These are phyloP conservation scores for Sesbania bispinosa DNA, from an alignment of 306 rosid species.

Conservation along the genomic window DNA sequence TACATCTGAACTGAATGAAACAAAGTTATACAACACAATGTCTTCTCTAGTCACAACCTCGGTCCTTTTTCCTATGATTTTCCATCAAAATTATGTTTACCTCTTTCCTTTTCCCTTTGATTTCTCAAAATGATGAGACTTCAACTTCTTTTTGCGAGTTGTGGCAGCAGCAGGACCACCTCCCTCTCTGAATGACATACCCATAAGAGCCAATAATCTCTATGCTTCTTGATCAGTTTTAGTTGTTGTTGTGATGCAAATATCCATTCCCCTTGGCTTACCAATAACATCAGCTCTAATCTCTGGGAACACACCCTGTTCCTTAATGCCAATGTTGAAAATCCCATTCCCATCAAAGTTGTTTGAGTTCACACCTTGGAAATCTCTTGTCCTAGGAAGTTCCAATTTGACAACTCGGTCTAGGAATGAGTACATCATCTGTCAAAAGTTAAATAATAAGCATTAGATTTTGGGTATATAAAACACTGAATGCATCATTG, in stretches of 20 bases:
- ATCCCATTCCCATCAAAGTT: conserved; percentile 93
- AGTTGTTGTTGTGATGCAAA: no score
- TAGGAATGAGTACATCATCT: conserved; percentile 82
- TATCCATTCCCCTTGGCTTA: conserved; percentile 90
- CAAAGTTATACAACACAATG: conserved; percentile 14
- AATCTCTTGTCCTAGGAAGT: conserved; percentile 93
- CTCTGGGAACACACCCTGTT: conserved; percentile 89
- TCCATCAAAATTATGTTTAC: conserved; percentile 63
- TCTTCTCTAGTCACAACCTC: conserved; percentile 19
- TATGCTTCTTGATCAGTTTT: no score
- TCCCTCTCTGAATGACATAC: conserved; percentile 81
- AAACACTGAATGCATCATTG: background rate
- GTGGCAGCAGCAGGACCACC: conserved; percentile 33
- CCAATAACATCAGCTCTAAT: conserved; percentile 56
- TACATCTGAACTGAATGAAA: no score
- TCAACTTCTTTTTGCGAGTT: conserved; percentile 77
- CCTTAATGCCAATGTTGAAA: conserved; percentile 58
- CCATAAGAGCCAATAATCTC: no score
- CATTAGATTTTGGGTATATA: background rate
- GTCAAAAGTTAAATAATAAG: conserved; percentile 24
- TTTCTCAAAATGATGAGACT: conserved; percentile 85
- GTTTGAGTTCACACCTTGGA: conserved; percentile 75
- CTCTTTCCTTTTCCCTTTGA: conserved; percentile 57
- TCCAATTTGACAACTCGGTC: conserved; percentile 83
- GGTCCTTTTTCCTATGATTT: conserved; percentile 49